Percentiles rank a stretch among this genome's conserved stretches.
phyloP scores from a whole-genome alignment of 1,139 yeast species.

The Neolecta irregularis region DNA sequence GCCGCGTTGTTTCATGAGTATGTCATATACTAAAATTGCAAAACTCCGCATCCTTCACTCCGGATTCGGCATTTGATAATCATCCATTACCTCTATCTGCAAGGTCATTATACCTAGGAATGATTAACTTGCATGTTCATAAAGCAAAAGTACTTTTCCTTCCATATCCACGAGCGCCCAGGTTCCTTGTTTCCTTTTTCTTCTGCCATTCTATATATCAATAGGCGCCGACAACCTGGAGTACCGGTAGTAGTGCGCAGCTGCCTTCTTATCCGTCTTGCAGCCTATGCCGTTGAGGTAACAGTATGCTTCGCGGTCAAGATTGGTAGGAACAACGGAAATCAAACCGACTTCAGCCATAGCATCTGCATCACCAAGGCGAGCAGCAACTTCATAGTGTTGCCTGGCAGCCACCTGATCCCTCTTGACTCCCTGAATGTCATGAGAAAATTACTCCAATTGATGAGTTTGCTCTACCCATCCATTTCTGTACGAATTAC shows the following conservation, averaged over 20 bases:
- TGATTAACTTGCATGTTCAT: too few relatives aligned
- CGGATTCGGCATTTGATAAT: too few relatives aligned
- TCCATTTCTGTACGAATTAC: constrained; percentile 24
- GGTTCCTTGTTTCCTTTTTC: too few relatives aligned
- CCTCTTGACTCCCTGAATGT: constrained; percentile 19
- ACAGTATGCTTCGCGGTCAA: constrained; percentile 18
- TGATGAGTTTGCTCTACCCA: constrained; percentile 16
- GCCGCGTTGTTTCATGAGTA: too few relatives aligned
- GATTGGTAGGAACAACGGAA: neutral
- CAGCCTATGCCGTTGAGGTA: constrained; percentile 23
- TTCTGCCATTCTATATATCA: too few relatives aligned
- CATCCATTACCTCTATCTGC: too few relatives aligned
- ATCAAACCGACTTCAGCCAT: constrained; percentile 19
- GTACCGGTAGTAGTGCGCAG: constrained; percentile 24
- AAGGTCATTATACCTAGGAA: too few relatives aligned
- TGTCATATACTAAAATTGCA: too few relatives aligned
- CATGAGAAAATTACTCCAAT: neutral
- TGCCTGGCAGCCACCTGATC: constrained; percentile 21
- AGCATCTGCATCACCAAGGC: constrained; percentile 26
- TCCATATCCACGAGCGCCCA: too few relatives aligned
- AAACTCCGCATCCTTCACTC: too few relatives aligned
- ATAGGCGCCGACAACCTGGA: too few relatives aligned
- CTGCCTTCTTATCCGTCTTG: constrained; percentile 21
- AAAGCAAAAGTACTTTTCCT: too few relatives aligned
- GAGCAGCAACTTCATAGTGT: constrained; percentile 24